Base-by-base conservation (phyloP, 371 early-diverging fungal genomes). In the Saksenaea oblongispora region DNA sequence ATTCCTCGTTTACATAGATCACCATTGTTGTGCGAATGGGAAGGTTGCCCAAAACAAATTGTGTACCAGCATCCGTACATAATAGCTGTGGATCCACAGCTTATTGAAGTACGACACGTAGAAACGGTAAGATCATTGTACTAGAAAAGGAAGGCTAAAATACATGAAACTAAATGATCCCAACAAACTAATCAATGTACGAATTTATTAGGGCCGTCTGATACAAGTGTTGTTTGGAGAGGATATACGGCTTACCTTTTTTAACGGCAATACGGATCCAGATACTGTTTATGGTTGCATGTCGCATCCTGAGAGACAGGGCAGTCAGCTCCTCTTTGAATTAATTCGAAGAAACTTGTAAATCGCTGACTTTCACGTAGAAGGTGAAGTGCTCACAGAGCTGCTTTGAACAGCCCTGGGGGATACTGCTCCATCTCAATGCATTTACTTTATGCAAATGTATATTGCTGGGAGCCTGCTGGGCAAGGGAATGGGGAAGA, bases 31-130 rank as follows among this genome's bases (percentile, higher is more conserved):
- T 70, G 65, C 54, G 67, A 61, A 55, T 82, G 78, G 83, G 79
- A 73, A 34, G 67, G 71, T 13, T 57, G 64, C 15, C 80, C 84
- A 15, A 72, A 78, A 27, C 69, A 69, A 60, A 67, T 85, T 78
- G 85, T 91, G 14, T 85, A 78, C 39, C 66, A 80, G 26, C 74
- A 87, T 31, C 95, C 93, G 8, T 94, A 90, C 64, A 76, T 95
- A 26, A 73, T 94, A 59, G 95, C 94, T 0, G 91, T 91, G 66
- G 93, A 92, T 47, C 80, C 86, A 17, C 76, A 81, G 18, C 93
- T 95, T 65, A 89, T 94, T 63, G 94, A 94, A 70, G 78, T 95
- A 44, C 87, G 93, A 28, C 82, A 93, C 65, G 87, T 92, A 5
- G 89, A 89, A 53, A 87, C 66, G 28, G 66, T 66, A 61, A 56